Conservation (phyloP, 176 grass and related monocot species). For the Areca catechu region DNA sequence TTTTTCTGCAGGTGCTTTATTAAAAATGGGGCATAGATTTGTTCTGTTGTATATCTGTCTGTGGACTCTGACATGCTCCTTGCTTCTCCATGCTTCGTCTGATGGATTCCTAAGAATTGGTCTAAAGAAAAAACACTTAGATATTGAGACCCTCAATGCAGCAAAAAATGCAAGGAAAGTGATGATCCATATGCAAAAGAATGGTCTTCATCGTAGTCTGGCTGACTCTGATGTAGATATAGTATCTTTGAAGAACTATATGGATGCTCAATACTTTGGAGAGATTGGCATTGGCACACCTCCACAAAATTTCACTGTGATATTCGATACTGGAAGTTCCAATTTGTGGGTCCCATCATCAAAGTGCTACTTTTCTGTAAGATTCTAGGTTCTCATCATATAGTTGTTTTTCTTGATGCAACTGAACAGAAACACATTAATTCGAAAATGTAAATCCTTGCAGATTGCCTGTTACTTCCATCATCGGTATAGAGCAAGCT, state of each 20-base stretch:
- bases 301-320: slow-evolving; percentile 80
- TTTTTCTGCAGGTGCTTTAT: slow-evolving; percentile 3
- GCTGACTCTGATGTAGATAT: slow-evolving; percentile 25
- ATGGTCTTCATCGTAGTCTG: slow-evolving; percentile 11
- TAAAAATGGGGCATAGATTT: slow-evolving; percentile 28
- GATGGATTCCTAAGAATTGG: slow-evolving; percentile 52
- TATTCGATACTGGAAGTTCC: slow-evolving; percentile 93
- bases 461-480: slow-evolving; percentile 88
- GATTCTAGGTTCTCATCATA: slow-evolving; percentile 2
- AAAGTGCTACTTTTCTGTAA: slow-evolving; percentile 84
- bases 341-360: slow-evolving; percentile 88
- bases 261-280: slow-evolving; percentile 88
- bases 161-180: slow-evolving; percentile 29
- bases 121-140: slow-evolving; percentile 40
- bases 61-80: slow-evolving; percentile 33
- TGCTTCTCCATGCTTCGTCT: slow-evolving; percentile 12
- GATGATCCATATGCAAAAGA: slow-evolving; percentile 1
- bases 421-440: neutral
- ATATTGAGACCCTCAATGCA: slow-evolving; percentile 24
- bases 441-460: slow-evolving; percentile 6
- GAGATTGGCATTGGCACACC: slow-evolving; percentile 65
- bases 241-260: slow-evolving; percentile 72
- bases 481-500: slow-evolving; percentile 48
- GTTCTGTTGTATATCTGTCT: slow-evolving; percentile 32
- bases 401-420: neutral